Evolutionary conservation across 345 rosid species (phyloP).

Genomic region (Brassica juncea): DNA sequence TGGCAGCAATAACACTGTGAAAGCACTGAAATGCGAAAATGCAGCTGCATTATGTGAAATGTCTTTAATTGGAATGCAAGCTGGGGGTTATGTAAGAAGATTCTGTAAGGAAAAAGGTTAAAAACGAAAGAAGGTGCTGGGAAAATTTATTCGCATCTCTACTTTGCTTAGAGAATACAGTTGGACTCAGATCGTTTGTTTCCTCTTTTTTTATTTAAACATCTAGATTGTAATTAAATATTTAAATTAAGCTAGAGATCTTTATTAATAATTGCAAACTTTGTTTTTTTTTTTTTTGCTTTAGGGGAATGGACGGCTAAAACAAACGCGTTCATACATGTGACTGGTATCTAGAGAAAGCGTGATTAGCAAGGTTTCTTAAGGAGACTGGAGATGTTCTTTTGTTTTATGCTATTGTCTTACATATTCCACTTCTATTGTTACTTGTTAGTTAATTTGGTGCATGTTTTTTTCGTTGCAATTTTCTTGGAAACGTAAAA

Average conservation of each 20-base stretch:
- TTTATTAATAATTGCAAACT: not conserved
- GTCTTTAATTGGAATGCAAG: conserved; percentile 35
- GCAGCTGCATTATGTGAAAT: conserved; percentile 22
- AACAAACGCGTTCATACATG: conserved; percentile 39
- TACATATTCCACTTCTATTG: not conserved
- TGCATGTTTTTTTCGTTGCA: conserved; percentile 32
- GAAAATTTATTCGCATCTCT: conserved; percentile 31
- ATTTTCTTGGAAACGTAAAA: conserved; percentile 13
- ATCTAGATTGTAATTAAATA: conserved; percentile 15
- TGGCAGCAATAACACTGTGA: conserved; percentile 6
- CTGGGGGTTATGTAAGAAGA: conserved; percentile 31
- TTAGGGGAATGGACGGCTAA: conserved; percentile 32
- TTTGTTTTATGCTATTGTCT: conserved; percentile 17
- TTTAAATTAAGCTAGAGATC: conserved; percentile 6
- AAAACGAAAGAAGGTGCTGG: conserved; percentile 6
- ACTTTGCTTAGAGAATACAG: conserved; percentile 37
- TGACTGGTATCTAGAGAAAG: conserved; percentile 32
- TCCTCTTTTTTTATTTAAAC: not conserved
- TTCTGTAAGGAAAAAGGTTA: conserved; percentile 5
- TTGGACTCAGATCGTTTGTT: conserved; percentile 20
- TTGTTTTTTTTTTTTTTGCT: not conserved
- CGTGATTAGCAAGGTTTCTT: conserved; percentile 30
- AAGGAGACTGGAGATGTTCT: not conserved
- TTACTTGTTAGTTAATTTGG: not conserved
- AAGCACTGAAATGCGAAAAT: conserved; percentile 28